A percentile compares a stretch with the other conserved stretches of the same genome.
phyloP scores from a whole-genome alignment of 2,329 filamentous ascomycete genomes.

The Penicillium rolfsii region DNA sequence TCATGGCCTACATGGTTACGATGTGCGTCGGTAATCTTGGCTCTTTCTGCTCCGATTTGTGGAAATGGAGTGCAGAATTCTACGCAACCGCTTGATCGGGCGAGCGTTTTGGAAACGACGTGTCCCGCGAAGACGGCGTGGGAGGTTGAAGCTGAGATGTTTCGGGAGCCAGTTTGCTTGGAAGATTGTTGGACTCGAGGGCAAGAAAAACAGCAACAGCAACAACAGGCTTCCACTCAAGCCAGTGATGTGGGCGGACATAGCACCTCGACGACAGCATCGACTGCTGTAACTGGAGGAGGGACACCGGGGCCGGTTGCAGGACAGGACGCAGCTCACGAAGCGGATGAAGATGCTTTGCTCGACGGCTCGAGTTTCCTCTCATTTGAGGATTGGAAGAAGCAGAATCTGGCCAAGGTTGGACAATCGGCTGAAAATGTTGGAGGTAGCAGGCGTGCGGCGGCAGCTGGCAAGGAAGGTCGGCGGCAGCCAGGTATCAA shows the following conservation, averaged over 20 bases:
- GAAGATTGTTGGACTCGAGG: constrained; percentile 19
- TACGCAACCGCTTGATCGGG: neutral
- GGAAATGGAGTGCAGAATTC: constrained; percentile 13
- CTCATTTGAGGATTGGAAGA: constrained; percentile 98
- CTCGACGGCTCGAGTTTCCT: constrained; percentile 81
- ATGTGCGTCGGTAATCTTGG: constrained; percentile 12
- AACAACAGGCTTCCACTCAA: neutral
- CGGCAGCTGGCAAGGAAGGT: constrained; percentile 54
- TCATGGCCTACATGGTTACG: constrained; percentile 16
- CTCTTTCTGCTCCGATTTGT: constrained; percentile 7
- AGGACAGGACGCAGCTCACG: constrained; percentile 27
- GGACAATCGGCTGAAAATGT: constrained; percentile 75
- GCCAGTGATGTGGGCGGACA: neutral
- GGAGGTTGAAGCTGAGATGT: constrained; percentile 23
- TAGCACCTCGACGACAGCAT: constrained; percentile 2
- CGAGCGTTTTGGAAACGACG: constrained; percentile 9
- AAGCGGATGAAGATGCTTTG: constrained; percentile 65
- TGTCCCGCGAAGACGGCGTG: constrained; percentile 19
- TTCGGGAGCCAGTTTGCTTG: constrained; percentile 21
- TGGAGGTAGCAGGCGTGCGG: constrained; percentile 59
- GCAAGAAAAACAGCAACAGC: neutral
- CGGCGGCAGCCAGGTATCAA: constrained; percentile 58
- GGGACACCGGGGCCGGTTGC: constrained; percentile 3
- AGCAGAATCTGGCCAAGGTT: constrained; percentile 81
- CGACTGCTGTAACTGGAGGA: constrained; percentile 4